Percentiles rank a stretch among this genome's conserved stretches.
Conservation (phyloP, 1,284 basidiomycete species). For the Pseudozyma hubeiensis region DNA sequence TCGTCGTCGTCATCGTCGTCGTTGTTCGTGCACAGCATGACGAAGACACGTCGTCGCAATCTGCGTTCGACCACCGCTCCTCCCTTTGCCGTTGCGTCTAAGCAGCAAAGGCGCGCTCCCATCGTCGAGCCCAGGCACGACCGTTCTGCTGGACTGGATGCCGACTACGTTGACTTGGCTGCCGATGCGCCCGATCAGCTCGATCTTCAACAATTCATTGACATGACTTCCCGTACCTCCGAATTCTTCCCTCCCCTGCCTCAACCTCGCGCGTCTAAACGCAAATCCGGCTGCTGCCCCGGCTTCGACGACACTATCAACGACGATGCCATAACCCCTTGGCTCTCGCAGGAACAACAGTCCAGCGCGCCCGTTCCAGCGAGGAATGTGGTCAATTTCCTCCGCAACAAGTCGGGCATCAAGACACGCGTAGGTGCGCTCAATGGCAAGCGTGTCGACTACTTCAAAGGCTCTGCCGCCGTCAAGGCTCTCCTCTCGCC, state of each 20-base stretch:
- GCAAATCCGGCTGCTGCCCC: conserved; percentile 67
- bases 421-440: conserved; percentile 89
- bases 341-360: conserved; percentile 60
- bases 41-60: conserved; percentile 37
- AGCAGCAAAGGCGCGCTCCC: background rate
- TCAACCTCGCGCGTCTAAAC: conserved; percentile 1
- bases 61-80: conserved; percentile 18
- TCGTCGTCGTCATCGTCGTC: background rate
- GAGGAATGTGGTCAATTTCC: conserved; percentile 62
- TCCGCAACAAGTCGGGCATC: conserved; percentile 75
- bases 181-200: conserved; percentile 12
- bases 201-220: conserved; percentile 32
- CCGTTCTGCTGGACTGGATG: background rate
- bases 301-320: background rate
- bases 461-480: conserved; percentile 83
- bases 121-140: background rate
- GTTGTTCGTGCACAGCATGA: conserved; percentile 9
- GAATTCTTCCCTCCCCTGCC: conserved; percentile 11
- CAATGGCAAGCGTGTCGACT: conserved; percentile 94
- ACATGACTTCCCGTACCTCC: conserved; percentile 30
- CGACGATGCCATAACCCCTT: background rate
- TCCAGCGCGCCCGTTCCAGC: conserved; percentile 55
- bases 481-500: conserved; percentile 91
- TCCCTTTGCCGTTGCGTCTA: background rate
- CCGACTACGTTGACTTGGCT: conserved; percentile 5